Percentiles rank a stretch among this genome's conserved stretches.
Evolutionary conservation across 2,329 filamentous ascomycete genomes (phyloP).

Genomic region (Falciphora oryzae): DNA sequence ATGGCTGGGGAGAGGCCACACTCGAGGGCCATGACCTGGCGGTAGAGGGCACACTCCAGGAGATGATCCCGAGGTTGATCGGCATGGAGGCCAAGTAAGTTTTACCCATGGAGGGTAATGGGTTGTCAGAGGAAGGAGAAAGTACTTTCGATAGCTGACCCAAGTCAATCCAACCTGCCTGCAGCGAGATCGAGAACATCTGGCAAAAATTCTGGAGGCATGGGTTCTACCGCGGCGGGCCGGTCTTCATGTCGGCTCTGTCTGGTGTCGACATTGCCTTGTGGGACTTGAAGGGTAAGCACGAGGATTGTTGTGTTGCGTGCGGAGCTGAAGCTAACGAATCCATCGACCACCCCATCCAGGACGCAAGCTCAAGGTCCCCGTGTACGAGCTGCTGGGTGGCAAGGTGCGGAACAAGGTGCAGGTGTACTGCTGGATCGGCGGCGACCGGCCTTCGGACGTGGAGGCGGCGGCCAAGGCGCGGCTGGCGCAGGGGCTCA

Average conservation of each 20-base stretch:
- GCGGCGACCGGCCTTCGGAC: conserved; percentile 58
- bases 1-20: conserved; percentile 62
- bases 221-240: conserved; percentile 64
- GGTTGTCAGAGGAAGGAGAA: background rate
- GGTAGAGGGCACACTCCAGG: conserved; percentile 59
- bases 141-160: background rate
- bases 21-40: conserved; percentile 61
- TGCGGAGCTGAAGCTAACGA: background rate
- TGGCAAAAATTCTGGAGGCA: conserved; percentile 62
- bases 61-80: conserved; percentile 48
- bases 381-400: conserved; percentile 60
- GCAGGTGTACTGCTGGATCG: conserved; percentile 65
- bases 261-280: conserved; percentile 65
- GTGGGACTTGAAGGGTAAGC: conserved; percentile 57
- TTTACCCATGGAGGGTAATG: background rate
- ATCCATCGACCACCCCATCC: background rate
- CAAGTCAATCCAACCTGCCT: background rate
- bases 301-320: background rate
- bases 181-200: conserved; percentile 62
- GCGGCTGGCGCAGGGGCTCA: conserved; percentile 50
- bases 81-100: conserved; percentile 58
- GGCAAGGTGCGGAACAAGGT: conserved; percentile 59
- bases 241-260: conserved; percentile 67
- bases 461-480: conserved; percentile 48
- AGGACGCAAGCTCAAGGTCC: conserved; percentile 35